Evolutionary conservation across 768 basidiomycete species (phyloP).

Genomic region (Obba rivulosa): DNA sequence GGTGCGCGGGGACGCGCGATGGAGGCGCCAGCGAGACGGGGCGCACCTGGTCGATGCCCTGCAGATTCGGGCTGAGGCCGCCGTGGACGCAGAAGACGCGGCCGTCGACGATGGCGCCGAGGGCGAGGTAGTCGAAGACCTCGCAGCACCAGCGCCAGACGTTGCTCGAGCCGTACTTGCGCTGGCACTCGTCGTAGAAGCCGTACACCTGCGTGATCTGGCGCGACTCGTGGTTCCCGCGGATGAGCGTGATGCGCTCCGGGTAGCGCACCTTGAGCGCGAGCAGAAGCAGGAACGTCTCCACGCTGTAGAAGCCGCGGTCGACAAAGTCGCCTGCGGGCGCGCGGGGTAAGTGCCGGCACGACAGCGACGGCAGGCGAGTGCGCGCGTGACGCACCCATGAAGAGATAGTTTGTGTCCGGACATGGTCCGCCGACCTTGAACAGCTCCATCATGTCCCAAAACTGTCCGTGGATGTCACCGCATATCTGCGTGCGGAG

Average conservation of each 20-base stretch:
- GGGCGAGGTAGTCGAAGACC: slow-evolving; percentile 93
- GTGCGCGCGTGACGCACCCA: slow-evolving; percentile 51
- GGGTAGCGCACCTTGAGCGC: slow-evolving; percentile 97
- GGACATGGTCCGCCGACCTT: slow-evolving; percentile 90
- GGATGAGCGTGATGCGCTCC: slow-evolving; percentile 92
- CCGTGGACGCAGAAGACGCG: slow-evolving; percentile 97
- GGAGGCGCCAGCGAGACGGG: not conserved
- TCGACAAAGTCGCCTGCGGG: slow-evolving; percentile 92
- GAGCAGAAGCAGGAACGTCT: slow-evolving; percentile 91
- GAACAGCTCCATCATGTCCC: slow-evolving; percentile 94
- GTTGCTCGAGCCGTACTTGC: slow-evolving; percentile 90
- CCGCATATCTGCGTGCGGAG: slow-evolving; percentile 65
- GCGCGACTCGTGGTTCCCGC: slow-evolving; percentile 96
- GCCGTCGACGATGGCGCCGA: slow-evolving; percentile 96
- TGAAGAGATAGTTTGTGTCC: slow-evolving; percentile 93
- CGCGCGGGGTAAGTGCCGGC: slow-evolving; percentile 8
- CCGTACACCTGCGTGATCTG: slow-evolving; percentile 97
- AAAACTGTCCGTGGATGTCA: slow-evolving; percentile 97
- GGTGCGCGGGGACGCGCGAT: not conserved
- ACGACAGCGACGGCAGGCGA: slow-evolving; percentile 1
- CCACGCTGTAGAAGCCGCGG: slow-evolving; percentile 94
- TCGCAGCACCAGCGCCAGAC: slow-evolving; percentile 99
- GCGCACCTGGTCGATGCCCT: slow-evolving; percentile 79
- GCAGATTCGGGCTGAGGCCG: slow-evolving; percentile 85
- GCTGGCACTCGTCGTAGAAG: slow-evolving; percentile 93